Evolutionary conservation across 495 filamentous ascomycete species (phyloP), one percentile per base, ranked within the genome.

Genomic region (Aspergillus steynii): DNA sequence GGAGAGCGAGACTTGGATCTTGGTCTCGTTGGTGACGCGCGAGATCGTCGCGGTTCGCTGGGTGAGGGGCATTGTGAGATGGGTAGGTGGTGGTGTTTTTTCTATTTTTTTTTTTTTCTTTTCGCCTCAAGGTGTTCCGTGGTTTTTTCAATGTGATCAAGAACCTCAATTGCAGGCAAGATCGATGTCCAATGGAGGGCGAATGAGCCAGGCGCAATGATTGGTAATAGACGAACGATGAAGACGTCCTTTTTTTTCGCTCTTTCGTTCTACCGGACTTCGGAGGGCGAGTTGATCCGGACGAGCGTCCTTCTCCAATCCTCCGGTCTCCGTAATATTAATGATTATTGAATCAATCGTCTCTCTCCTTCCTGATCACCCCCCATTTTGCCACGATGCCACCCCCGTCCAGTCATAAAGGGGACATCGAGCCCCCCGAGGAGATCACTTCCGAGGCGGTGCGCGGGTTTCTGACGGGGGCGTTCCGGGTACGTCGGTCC

Each of bases 21-120:
- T 96, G 70, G 95, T 99, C 78, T 99, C 95, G 77, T 97, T 97
- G 65, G 95, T 99, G 76, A 88, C 84, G 71, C 95, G 92, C 49
- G 87, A 84, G 67, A 97, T 75, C 59, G 87, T 83, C 25, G 90
- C 86, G 64, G 86, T 92, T 65, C 94, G 90, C 34, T 77, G 73
- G 46, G 74, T 6, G 59, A 78, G 68, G 55, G 75, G 53, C 73
- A 74, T 79, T 57, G 46, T 74, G 34, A 47, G 29, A 52, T 48
- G 52, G 31, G 49, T 34, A 45, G 50, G 29, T 49, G 20, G 53
- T 50, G 53, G 34, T 47, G 56, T 28, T 49, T 45, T 32, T 8
- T 56, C 55, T 47, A 56, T 37, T 56, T 61, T 55, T 53, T 9
- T 28, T 63, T 55, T 29, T n/a, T 32, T 20, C 20, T 20, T 20